These are phyloP conservation scores for Podospora comata DNA, from an alignment of 495 filamentous ascomycete species.

Conservation along the genomic window DNA sequence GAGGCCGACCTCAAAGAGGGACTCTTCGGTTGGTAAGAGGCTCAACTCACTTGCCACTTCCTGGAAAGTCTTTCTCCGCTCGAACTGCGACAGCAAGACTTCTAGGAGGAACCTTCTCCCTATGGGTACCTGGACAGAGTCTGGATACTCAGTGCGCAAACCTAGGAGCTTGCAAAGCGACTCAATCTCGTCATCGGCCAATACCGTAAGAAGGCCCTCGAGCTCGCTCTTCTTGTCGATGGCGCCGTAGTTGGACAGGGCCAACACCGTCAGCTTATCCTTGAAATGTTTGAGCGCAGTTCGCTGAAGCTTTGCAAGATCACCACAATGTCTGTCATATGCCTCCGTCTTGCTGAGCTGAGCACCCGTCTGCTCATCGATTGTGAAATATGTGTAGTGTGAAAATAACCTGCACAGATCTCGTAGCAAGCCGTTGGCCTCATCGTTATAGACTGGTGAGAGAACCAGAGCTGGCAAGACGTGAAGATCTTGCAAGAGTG, in stretches of 20 bases:
- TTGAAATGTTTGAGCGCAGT: conserved; percentile 80
- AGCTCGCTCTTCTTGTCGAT: conserved; percentile 78
- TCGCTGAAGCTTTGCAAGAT: conserved; percentile 76
- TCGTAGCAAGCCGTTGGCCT: conserved; percentile 72
- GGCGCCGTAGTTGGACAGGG: conserved; percentile 86
- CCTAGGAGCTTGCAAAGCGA: conserved; percentile 68
- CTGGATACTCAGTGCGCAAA: conserved; percentile 75
- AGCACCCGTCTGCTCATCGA: conserved; percentile 85
- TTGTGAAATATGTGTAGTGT: conserved; percentile 83
- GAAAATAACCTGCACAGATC: conserved; percentile 75
- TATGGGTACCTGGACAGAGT: conserved; percentile 56
- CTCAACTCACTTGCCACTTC: conserved; percentile 67
- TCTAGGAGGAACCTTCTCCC: conserved; percentile 72
- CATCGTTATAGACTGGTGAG: conserved; percentile 71
- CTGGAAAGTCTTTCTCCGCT: conserved; percentile 79
- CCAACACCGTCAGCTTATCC: conserved; percentile 83
- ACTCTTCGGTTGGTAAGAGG: conserved; percentile 77
- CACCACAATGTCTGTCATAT: conserved; percentile 73
- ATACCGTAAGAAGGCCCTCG: conserved; percentile 66
- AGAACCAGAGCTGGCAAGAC: conserved; percentile 76
- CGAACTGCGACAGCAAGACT: conserved; percentile 70
- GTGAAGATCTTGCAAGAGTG: conserved; percentile 86
- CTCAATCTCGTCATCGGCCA: conserved; percentile 70
- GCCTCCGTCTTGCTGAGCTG: conserved; percentile 68
- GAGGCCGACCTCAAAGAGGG: conserved; percentile 81